phyloP scores from a whole-genome alignment of 2,329 filamentous ascomycete genomes.

The Penicillium sp. region DNA sequence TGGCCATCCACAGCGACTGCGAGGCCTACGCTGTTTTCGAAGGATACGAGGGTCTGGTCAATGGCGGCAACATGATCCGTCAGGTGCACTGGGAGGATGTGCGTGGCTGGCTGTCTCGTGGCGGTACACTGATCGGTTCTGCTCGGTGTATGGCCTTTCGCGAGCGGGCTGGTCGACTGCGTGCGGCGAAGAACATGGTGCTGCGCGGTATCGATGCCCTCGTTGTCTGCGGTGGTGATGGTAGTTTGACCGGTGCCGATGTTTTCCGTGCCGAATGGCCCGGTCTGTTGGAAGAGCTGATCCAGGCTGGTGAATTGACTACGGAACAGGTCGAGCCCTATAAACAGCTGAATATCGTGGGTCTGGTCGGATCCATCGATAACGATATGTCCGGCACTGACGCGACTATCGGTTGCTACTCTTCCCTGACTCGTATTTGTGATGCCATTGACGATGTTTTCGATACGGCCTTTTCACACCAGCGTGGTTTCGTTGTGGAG shows the following conservation, averaged over 20 bases:
- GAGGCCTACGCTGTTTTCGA: slow-evolving; percentile 85
- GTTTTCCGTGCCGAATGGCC: slow-evolving; percentile 93
- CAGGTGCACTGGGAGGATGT: slow-evolving; percentile 93
- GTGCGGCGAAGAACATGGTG: slow-evolving; percentile 92
- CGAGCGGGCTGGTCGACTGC: slow-evolving; percentile 80
- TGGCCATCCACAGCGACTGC: slow-evolving; percentile 82
- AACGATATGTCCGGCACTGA: slow-evolving; percentile 98
- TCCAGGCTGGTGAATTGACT: slow-evolving; percentile 72
- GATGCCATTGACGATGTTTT: slow-evolving; percentile 92
- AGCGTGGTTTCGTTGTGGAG: slow-evolving; percentile 94
- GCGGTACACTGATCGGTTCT: slow-evolving; percentile 94
- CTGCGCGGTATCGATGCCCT: slow-evolving; percentile 91
- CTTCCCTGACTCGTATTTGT: slow-evolving; percentile 88
- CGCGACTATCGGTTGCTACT: slow-evolving; percentile 96
- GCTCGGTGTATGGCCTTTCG: slow-evolving; percentile 92
- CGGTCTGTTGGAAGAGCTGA: slow-evolving; percentile 80
- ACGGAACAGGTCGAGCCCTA: slow-evolving; percentile 74
- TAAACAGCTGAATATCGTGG: slow-evolving; percentile 91
- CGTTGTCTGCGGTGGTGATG: slow-evolving; percentile 96
- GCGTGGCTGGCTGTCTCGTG: slow-evolving; percentile 89
- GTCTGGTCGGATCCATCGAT: slow-evolving; percentile 95
- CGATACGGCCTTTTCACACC: slow-evolving; percentile 94
- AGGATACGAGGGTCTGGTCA: slow-evolving; percentile 93
- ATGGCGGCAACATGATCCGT: slow-evolving; percentile 84
- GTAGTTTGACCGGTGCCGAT: slow-evolving; percentile 93